Percentiles rank a stretch among this genome's conserved stretches.
Conservation (phyloP, 305 asterid genomes). For the Solanum hybrid region DNA sequence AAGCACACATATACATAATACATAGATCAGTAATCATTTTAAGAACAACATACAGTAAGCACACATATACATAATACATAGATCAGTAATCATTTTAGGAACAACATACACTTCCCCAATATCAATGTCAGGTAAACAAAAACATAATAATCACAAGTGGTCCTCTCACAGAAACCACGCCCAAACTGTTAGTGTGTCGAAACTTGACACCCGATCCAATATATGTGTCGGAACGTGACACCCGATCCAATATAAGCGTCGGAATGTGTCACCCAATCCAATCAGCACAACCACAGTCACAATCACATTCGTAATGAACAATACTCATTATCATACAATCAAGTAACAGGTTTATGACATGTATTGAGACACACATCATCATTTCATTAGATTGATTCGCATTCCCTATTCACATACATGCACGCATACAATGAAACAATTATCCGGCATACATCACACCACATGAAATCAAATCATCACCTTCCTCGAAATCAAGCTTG, state of each 20-base stretch:
- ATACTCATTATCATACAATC: not conserved
- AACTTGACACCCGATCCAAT: not conserved
- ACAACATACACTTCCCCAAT: not conserved
- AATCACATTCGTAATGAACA: not conserved
- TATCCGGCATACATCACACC: not conserved
- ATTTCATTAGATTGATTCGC: too few relatives aligned
- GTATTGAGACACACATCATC: too few relatives aligned
- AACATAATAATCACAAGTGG: not conserved
- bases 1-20: too few relatives aligned
- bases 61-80: too few relatives aligned
- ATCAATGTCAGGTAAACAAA: not conserved
- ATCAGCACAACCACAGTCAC: not conserved
- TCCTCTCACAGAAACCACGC: not conserved
- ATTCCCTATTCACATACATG: too few relatives aligned
- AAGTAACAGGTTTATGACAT: rapidly evolving
- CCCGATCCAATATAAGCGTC: not conserved
- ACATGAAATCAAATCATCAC: too few relatives aligned
- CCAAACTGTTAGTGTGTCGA: not conserved
- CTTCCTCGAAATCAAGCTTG: too few relatives aligned
- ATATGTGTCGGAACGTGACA: not conserved
- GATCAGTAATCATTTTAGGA: too few relatives aligned
- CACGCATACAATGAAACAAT: too few relatives aligned
- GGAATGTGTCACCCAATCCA: not conserved
- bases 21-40: too few relatives aligned
- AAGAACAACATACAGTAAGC: too few relatives aligned